phyloP scores from a whole-genome alignment of 495 filamentous ascomycete species.

The Tetracladium setigerum region DNA sequence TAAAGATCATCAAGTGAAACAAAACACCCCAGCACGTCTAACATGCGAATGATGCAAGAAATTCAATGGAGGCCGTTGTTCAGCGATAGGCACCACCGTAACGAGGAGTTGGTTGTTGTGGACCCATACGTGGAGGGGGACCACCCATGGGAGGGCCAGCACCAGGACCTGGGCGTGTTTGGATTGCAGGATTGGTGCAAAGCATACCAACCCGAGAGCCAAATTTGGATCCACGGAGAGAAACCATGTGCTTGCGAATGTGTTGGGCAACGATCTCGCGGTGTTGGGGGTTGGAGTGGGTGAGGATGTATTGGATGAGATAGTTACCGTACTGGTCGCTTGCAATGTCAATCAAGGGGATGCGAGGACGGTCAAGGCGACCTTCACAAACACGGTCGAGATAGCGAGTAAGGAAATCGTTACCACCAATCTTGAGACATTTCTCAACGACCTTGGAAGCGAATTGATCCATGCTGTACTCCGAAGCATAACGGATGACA shows the following conservation, averaged over 20 bases:
- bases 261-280: slow-evolving; percentile 89
- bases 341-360: slow-evolving; percentile 95
- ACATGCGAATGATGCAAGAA: slow-evolving; percentile 15
- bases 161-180: slow-evolving; percentile 78
- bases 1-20: slow-evolving; percentile 16
- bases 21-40: slow-evolving; percentile 16
- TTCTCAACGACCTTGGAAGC: slow-evolving; percentile 99
- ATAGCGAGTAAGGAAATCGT: slow-evolving; percentile 87
- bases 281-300: slow-evolving; percentile 76
- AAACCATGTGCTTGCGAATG: slow-evolving; percentile 99
- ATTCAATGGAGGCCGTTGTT: slow-evolving; percentile 17
- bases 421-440: slow-evolving; percentile 91
- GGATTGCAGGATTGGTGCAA: slow-evolving; percentile 85
- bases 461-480: slow-evolving; percentile 99
- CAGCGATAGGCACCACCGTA: slow-evolving; percentile 45
- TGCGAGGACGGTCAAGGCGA: slow-evolving; percentile 82
- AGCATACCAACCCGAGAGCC: slow-evolving; percentile 98
- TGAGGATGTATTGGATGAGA: slow-evolving; percentile 92
- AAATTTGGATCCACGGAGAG: slow-evolving; percentile 95
- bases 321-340: slow-evolving; percentile 99
- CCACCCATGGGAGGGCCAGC: slow-evolving; percentile 48
- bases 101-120: slow-evolving; percentile 35
- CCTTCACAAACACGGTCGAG: slow-evolving; percentile 90
- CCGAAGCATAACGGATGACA: slow-evolving; percentile 81
- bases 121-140: slow-evolving; percentile 44